Conservation (phyloP, 1,284 basidiomycete genomes). For the Sphagnurus paluster region DNA sequence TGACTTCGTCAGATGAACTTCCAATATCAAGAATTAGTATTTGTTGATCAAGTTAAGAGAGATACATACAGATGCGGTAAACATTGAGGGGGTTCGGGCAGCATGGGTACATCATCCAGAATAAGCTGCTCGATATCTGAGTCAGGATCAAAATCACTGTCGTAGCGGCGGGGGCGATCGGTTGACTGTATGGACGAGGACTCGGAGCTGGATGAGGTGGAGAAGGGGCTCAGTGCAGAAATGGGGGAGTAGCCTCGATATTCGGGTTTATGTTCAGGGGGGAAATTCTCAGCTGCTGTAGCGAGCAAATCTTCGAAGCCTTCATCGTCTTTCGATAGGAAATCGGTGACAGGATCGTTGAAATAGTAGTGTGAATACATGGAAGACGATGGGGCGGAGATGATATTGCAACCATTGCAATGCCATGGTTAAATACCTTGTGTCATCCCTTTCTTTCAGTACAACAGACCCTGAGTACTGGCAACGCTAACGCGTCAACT, state of each 20-base stretch:
- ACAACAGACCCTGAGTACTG: slow-evolving; percentile 12
- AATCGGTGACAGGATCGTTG: slow-evolving; percentile 8
- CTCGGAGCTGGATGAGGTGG: slow-evolving; percentile 12
- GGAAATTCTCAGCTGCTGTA: slow-evolving; percentile 14
- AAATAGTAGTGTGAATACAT: slow-evolving; percentile 9
- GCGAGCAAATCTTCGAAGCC: slow-evolving; percentile 13
- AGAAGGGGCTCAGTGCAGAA: slow-evolving; percentile 9
- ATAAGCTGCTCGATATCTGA: slow-evolving; percentile 13
- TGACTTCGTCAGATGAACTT: neutral
- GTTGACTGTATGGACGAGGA: slow-evolving; percentile 8
- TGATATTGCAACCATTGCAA: slow-evolving; percentile 2
- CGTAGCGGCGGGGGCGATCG: neutral
- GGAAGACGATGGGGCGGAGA: slow-evolving; percentile 1
- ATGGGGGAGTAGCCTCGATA: slow-evolving; percentile 6
- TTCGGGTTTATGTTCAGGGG: slow-evolving; percentile 9
- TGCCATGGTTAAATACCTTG: slow-evolving; percentile 13
- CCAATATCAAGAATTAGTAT: no score
- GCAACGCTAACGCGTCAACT: slow-evolving; percentile 11
- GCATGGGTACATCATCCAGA: neutral
- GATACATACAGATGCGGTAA: slow-evolving; percentile 3
- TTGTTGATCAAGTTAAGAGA: neutral
- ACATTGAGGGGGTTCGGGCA: neutral
- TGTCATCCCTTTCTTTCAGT: slow-evolving; percentile 15
- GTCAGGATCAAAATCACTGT: slow-evolving; percentile 13
- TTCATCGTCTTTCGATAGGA: slow-evolving; percentile 6